phyloP scores from a whole-genome alignment of 2,329 filamentous ascomycete species.

The Fusarium scirpi region DNA sequence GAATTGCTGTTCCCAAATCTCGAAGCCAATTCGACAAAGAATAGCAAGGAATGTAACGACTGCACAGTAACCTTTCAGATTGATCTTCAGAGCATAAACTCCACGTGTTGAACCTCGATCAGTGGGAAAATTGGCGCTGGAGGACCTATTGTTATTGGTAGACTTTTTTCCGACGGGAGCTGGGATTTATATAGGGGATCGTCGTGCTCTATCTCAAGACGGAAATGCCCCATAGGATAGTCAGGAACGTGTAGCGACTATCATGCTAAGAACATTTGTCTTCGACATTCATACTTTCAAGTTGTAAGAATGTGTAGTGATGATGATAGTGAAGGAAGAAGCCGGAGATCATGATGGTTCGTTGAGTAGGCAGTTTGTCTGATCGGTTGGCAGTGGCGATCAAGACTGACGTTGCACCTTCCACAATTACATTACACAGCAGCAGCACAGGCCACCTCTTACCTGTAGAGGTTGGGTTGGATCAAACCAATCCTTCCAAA shows the following conservation, averaged over 20 bases:
- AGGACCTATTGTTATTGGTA: constrained; percentile 38
- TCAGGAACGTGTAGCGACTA: constrained; percentile 44
- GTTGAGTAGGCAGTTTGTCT: neutral
- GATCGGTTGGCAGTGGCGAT: neutral
- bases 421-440: constrained; percentile 9
- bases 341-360: neutral
- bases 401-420: constrained; percentile 19
- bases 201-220: constrained; percentile 40
- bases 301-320: neutral
- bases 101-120: constrained; percentile 24
- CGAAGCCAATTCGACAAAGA: constrained; percentile 7
- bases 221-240: constrained; percentile 39
- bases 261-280: constrained; percentile 23
- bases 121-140: constrained; percentile 25
- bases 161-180: constrained; percentile 37
- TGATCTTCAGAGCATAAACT: constrained; percentile 13
- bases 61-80: neutral
- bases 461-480: neutral
- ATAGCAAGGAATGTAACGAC: neutral
- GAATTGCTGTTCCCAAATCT: constrained; percentile 2
- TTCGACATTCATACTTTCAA: neutral
- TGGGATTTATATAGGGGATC: constrained; percentile 40
- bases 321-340: neutral
- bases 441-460: constrained; percentile 9
- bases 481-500: neutral